Conservation (phyloP, 2,329 filamentous ascomycete species). For the Colletotrichum limetticola region DNA sequence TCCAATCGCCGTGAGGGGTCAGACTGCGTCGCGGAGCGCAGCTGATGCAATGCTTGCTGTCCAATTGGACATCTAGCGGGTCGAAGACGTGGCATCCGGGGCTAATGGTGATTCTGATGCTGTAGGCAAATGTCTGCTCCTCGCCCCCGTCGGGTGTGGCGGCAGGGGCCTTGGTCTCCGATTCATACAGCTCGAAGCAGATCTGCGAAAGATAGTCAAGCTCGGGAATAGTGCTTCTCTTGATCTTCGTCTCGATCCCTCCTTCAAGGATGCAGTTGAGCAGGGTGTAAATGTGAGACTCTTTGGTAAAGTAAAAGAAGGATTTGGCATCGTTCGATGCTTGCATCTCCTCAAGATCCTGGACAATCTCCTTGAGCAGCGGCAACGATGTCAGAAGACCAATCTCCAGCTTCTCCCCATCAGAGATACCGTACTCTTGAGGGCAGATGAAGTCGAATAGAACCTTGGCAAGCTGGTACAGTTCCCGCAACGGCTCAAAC, state of each 20-base stretch:
- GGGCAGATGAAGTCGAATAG: constrained; percentile 98
- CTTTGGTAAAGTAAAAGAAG: constrained; percentile 99
- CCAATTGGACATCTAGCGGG: constrained; percentile 93
- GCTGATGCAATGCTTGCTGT: constrained; percentile 95
- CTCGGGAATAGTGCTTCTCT: constrained; percentile 93
- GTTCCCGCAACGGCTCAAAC: constrained; percentile 87
- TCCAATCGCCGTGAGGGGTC: constrained; percentile 94
- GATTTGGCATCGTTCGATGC: constrained; percentile 93
- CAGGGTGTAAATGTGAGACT: constrained; percentile 97
- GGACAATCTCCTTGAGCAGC: constrained; percentile 94
- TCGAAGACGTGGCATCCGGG: constrained; percentile 97
- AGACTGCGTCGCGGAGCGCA: constrained; percentile 90
- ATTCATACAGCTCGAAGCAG: constrained; percentile 97
- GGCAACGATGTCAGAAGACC: constrained; percentile 93
- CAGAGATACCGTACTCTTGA: constrained; percentile 96
- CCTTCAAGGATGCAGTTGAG: constrained; percentile 98
- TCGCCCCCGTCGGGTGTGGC: constrained; percentile 59
- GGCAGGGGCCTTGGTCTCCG: constrained; percentile 73
- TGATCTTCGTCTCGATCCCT: constrained; percentile 96
- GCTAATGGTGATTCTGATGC: constrained; percentile 94
- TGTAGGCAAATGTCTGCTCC: constrained; percentile 87
- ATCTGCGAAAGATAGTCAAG: constrained; percentile 98
- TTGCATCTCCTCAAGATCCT: constrained; percentile 96
- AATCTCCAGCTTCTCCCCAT: constrained; percentile 98
- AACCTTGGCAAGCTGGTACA: constrained; percentile 94